phyloP scores from a whole-genome alignment of 257 asterid species.

The Solanum etuberosum region DNA sequence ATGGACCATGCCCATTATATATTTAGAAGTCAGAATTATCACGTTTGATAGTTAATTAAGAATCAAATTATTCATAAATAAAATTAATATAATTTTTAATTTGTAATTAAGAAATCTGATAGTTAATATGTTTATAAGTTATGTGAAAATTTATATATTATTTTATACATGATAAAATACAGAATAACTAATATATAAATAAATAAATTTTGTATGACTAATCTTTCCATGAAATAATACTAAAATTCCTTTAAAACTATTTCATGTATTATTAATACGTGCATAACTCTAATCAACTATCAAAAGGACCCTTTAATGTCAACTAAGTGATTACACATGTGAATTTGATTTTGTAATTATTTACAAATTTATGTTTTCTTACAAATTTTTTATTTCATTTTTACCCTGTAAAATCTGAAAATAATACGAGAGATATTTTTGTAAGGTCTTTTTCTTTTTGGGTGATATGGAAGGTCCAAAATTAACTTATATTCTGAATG shows the following conservation, averaged over 20 bases:
- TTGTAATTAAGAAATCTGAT: too few relatives aligned
- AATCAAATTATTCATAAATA: too few relatives aligned
- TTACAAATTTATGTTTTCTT: neutral
- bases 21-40: neutral
- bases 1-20: neutral
- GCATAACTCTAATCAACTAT: neutral
- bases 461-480: neutral
- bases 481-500: neutral
- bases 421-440: neutral
- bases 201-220: too few relatives aligned
- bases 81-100: too few relatives aligned
- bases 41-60: neutral
- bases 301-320: neutral
- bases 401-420: neutral
- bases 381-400: neutral
- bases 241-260: too few relatives aligned
- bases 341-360: neutral
- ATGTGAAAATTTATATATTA: too few relatives aligned
- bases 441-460: neutral
- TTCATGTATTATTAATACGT: too few relatives aligned
- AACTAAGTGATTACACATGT: neutral
- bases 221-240: too few relatives aligned
- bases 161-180: too few relatives aligned
- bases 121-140: too few relatives aligned
- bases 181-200: too few relatives aligned